phyloP scores from a whole-genome alignment of 2,329 filamentous ascomycete genomes.

The Lasiodiplodia sp. region DNA sequence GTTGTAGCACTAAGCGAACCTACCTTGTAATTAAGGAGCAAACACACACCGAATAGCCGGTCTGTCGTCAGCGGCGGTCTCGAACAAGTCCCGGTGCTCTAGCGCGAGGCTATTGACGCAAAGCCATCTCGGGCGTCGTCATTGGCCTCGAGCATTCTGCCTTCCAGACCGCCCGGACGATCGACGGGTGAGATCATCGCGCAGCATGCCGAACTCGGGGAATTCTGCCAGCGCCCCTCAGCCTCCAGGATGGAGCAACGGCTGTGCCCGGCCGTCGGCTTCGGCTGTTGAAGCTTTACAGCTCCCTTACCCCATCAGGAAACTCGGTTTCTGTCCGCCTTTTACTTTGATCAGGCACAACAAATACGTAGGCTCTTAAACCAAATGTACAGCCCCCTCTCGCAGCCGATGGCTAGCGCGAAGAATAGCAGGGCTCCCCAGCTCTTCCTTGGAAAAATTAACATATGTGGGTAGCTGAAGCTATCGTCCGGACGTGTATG shows the following conservation, averaged over 20 bases:
- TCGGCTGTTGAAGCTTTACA: slow-evolving; percentile 5
- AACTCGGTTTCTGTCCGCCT: background rate
- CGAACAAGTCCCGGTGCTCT: background rate
- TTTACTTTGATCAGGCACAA: background rate
- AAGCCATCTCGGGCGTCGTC: background rate
- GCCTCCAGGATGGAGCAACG: slow-evolving; percentile 4
- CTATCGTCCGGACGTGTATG: too few relatives aligned
- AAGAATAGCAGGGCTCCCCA: too few relatives aligned
- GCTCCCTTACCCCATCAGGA: slow-evolving; percentile 2
- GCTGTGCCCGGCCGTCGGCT: slow-evolving; percentile 14
- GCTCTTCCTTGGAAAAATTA: too few relatives aligned
- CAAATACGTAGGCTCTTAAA: background rate
- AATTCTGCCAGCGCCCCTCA: slow-evolving; percentile 6
- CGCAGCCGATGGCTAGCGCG: too few relatives aligned
- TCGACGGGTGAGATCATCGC: slow-evolving; percentile 11
- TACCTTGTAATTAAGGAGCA: background rate
- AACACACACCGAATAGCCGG: background rate
- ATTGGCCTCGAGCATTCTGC: background rate
- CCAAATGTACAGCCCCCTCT: too few relatives aligned
- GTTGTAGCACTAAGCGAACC: too few relatives aligned
- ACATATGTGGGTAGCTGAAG: too few relatives aligned
- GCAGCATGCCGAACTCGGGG: slow-evolving; percentile 6
- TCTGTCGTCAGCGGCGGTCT: background rate
- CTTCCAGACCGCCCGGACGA: slow-evolving; percentile 1
- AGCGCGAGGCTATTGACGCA: background rate